phyloP scores from a whole-genome alignment of 176 grass and related monocot genomes.

The Tillandsia leiboldiana region DNA sequence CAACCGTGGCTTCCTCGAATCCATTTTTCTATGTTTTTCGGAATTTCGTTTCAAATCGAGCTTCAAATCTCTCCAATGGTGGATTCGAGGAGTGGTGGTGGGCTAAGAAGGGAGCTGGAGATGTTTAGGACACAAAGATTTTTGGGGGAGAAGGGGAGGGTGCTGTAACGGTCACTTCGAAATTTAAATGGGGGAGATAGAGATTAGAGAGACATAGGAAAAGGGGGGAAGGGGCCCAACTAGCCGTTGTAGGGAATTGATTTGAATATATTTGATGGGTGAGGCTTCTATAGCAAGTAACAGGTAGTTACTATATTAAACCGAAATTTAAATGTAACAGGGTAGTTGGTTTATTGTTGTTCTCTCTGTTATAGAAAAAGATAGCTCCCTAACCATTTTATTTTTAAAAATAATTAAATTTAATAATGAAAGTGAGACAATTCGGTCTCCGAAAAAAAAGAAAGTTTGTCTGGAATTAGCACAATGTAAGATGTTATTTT shows the following conservation, averaged over 20 bases:
- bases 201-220: neutral
- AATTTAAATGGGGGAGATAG: neutral
- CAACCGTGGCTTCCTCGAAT: constrained; percentile 37
- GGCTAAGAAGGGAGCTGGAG: neutral
- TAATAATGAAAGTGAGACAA: no score
- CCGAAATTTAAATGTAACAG: no score
- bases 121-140: neutral
- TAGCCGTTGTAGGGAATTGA: constrained; percentile 21
- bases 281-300: no score
- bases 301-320: no score
- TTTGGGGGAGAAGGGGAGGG: neutral
- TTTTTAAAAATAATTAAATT: no score
- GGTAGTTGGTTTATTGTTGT: no score
- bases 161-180: constrained; percentile 3
- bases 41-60: neutral
- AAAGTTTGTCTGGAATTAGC: no score
- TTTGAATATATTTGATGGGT: neutral
- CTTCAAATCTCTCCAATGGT: neutral
- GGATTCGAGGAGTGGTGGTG: neutral
- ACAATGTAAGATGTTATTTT: no score
- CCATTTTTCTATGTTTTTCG: constrained; percentile 16
- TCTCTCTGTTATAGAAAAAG: no score
- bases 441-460: no score
- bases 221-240: neutral
- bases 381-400: no score